phyloP scores from a whole-genome alignment of 331 rosid genomes.

The Prunus yedoensis region DNA sequence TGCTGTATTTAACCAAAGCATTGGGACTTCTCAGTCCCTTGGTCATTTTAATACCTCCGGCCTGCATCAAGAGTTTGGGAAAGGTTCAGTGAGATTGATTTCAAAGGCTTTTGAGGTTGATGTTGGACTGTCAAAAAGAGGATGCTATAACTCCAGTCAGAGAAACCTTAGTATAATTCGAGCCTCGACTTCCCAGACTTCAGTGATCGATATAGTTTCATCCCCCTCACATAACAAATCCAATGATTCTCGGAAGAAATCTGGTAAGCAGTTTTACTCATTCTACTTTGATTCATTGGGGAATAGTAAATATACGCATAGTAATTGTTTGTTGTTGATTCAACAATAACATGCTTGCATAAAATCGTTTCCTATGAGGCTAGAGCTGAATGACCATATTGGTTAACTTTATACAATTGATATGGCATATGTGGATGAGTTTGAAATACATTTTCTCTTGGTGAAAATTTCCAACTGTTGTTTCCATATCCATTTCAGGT shows the following conservation, averaged over 20 bases:
- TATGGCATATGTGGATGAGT: not conserved
- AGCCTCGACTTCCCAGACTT: constrained; percentile 61
- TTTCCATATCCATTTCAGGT: constrained; percentile 45
- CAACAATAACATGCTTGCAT: not conserved
- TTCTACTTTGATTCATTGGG: not conserved
- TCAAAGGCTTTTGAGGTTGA: constrained; percentile 43
- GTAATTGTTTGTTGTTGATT: not conserved
- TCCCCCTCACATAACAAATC: constrained; percentile 57
- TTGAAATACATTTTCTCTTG: constrained; percentile 12
- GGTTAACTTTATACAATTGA: not conserved
- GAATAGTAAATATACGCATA: not conserved
- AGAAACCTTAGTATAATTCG: constrained; percentile 41
- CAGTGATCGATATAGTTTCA: constrained; percentile 66
- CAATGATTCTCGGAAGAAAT: constrained; percentile 57
- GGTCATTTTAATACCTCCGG: constrained; percentile 30
- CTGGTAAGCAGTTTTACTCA: constrained; percentile 48
- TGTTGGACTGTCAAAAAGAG: constrained; percentile 46
- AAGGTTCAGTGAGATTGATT: constrained; percentile 41
- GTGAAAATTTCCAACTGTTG: constrained; percentile 21
- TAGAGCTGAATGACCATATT: too few relatives aligned
- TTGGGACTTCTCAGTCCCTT: constrained; percentile 48
- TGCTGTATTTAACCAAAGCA: constrained; percentile 54
- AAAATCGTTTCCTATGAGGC: too few relatives aligned
- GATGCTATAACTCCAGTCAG: constrained; percentile 26
- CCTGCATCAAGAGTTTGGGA: constrained; percentile 36